Base-by-base conservation (phyloP, 2,329 filamentous ascomycete species). In the Cercospora janseana region DNA sequence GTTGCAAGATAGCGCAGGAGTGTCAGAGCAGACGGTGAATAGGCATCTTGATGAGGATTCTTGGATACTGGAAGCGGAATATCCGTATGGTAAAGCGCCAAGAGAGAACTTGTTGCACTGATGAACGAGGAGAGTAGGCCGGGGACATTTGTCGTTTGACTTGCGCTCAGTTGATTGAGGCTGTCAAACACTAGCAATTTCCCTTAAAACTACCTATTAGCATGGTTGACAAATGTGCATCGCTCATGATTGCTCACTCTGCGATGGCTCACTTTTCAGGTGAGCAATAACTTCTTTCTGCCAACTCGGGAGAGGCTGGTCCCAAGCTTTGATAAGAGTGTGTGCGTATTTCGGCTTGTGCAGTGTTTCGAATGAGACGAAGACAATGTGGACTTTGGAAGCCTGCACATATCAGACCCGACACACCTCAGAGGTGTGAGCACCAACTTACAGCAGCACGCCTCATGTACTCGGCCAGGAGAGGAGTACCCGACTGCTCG, bases 1-100 rank as follows among this genome's bases (percentile, higher is more conserved):
- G 93, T 98, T n/a, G 91, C 88, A 51, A 96, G 82, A 69, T 94
- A 94, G 37, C 79, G 80, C 16, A 97, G 76, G 1, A 90, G 73
- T 1, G 83, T 83, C 9, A 94, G 75, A 0, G 89, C 82, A 21
- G 81, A 72, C 1, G 90, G 88, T 13, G 80, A 73, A 69, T 88
- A 83, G 50, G 69, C 23, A 66, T 69, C 69, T 78, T 27, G 65
- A 13, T 40, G 34, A 50, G 40, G 24, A 23, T 18, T 24, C 54
- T 45, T 44, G 2, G 49, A 26, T 4, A 52, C 7, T 12, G 46
- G 73, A 60, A 82, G 69, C 1, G 88, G 86, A 3, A 92, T 78
- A 69, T 97, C 92, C 45, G 79, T 75, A 72, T 97, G 93, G 69
- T 94, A 95, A 52, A 86, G 80, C 34, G 83, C 85, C 5, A 96